Percentiles rank a stretch among this genome's conserved stretches.
Evolutionary conservation across 2,329 filamentous ascomycete genomes (phyloP).

Genomic region (Microdochium paspali): DNA sequence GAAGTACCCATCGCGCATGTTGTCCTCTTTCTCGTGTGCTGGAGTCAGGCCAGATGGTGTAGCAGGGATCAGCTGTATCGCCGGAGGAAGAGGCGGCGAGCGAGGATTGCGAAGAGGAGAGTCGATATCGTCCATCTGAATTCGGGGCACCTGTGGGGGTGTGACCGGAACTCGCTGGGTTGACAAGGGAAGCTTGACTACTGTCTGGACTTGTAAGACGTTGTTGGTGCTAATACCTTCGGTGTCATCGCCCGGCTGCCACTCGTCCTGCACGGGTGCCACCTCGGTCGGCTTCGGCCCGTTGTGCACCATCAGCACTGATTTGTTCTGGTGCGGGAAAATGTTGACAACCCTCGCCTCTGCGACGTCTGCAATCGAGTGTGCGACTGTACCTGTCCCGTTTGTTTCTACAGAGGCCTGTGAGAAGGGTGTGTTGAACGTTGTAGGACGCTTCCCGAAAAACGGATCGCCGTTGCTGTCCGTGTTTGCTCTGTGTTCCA

Average conservation of each 20-base stretch:
- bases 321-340: constrained; percentile 56
- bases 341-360: constrained; percentile 54
- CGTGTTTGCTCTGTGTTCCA: constrained; percentile 26
- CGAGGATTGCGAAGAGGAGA: constrained; percentile 55
- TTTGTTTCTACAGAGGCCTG: constrained; percentile 51
- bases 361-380: constrained; percentile 48
- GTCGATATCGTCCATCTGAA: constrained; percentile 44
- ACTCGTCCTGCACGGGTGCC: constrained; percentile 20
- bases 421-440: constrained; percentile 54
- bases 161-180: constrained; percentile 33
- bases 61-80: constrained; percentile 52
- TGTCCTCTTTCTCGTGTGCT: constrained; percentile 38
- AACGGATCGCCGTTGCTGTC: constrained; percentile 45
- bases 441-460: constrained; percentile 41
- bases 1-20: constrained; percentile 43
- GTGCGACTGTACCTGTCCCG: constrained; percentile 26
- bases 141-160: constrained; percentile 35
- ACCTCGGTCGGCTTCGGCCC: constrained; percentile 39
- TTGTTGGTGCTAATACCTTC: constrained; percentile 6
- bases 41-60: constrained; percentile 53
- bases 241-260: constrained; percentile 1
- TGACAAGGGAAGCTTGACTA: neutral
- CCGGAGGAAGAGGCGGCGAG: constrained; percentile 42
- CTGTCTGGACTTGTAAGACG: neutral
- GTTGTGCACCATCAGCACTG: constrained; percentile 50